Evolutionary conservation across 306 rosid genomes (phyloP).

Genomic region (Erythrophleum fordii): DNA sequence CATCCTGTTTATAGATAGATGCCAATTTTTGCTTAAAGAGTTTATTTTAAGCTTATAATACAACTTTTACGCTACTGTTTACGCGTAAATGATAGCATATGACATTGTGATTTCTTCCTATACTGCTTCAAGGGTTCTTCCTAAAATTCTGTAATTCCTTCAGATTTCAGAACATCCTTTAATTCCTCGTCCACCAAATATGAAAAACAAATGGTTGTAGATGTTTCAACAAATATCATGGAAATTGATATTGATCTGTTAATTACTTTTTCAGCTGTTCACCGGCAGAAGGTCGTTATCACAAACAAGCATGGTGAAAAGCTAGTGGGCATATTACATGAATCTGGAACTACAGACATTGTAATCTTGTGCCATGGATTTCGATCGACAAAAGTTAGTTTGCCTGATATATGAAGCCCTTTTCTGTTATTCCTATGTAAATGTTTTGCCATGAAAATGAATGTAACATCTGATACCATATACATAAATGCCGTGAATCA

Average conservation of each 20-base stretch:
- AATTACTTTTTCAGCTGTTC: slow-evolving; percentile 47
- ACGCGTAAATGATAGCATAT: not conserved
- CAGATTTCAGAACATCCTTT: not conserved
- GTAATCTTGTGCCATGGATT: slow-evolving; percentile 86
- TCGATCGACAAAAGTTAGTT: slow-evolving; percentile 62
- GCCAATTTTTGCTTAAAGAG: not conserved
- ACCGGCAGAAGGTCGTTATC: slow-evolving; percentile 56
- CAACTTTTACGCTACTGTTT: not conserved
- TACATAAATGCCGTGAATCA: not conserved
- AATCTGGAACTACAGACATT: slow-evolving; percentile 67
- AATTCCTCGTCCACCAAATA: not conserved
- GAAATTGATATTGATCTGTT: not conserved
- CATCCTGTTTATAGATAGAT: not conserved
- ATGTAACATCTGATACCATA: not conserved
- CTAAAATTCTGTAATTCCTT: not conserved
- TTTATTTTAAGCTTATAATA: not conserved
- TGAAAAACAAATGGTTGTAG: not conserved
- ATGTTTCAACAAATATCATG: not conserved
- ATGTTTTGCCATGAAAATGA: not conserved
- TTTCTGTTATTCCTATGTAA: not conserved
- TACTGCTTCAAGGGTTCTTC: not conserved
- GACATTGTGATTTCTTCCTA: not conserved
- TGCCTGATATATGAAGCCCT: slow-evolving; percentile 16
- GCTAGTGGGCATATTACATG: slow-evolving; percentile 76
- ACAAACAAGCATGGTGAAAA: slow-evolving; percentile 74